Conservation (phyloP, 2,329 filamentous ascomycete genomes). For the Ceratocystis ficicola region DNA sequence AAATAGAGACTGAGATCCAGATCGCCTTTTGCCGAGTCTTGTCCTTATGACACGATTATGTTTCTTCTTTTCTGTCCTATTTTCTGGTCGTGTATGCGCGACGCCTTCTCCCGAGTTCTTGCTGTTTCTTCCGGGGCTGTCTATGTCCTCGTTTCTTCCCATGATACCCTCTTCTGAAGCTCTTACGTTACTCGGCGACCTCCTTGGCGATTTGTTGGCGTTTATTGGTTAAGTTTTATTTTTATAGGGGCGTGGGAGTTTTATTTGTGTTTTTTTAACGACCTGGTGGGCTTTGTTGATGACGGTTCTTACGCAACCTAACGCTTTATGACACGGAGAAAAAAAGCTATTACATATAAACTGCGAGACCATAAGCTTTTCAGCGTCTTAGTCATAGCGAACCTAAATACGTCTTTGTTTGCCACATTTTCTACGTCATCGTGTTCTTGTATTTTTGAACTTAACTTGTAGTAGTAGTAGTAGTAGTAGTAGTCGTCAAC, state of each 20-base stretch:
- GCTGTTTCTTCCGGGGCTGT: slow-evolving; percentile 9
- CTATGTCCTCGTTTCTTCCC: slow-evolving; percentile 7
- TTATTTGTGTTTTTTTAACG: background rate
- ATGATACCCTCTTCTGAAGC: slow-evolving; percentile 13
- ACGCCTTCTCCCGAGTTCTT: background rate
- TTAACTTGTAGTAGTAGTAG: too few species aligned
- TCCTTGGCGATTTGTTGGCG: too few species aligned
- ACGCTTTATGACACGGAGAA: background rate
- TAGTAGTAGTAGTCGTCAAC: too few species aligned
- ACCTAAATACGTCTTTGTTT: too few species aligned
- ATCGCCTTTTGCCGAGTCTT: background rate
- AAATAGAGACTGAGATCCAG: slow-evolving; percentile 4
- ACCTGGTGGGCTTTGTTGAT: background rate
- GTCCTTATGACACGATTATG: background rate
- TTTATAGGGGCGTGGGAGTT: background rate
- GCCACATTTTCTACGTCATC: too few species aligned
- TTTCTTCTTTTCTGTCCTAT: slow-evolving; percentile 1
- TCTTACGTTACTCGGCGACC: background rate
- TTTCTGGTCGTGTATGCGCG: background rate
- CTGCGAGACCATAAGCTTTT: background rate
- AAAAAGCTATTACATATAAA: background rate
- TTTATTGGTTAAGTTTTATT: background rate
- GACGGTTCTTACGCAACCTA: background rate
- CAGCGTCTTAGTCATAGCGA: too few species aligned
- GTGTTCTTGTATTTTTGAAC: too few species aligned